Evolutionary conservation across 1,284 basidiomycete genomes (phyloP).

Genomic region (Ceraceosorus guamensis): DNA sequence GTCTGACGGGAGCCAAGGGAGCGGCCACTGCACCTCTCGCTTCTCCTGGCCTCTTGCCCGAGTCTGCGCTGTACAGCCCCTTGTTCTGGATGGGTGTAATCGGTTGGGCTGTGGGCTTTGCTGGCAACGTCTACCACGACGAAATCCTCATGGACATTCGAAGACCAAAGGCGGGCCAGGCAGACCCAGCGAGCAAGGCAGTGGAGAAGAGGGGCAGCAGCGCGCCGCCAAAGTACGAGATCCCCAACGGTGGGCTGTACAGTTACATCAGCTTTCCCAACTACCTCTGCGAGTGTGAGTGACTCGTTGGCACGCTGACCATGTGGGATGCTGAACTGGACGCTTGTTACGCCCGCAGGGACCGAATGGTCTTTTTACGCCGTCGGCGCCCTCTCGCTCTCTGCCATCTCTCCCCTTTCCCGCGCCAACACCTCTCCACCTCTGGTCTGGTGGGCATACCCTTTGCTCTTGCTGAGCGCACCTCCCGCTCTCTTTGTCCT

Average conservation of each 20-base stretch:
- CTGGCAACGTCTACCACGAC: constrained; percentile 77
- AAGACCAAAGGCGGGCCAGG: too few relatives aligned
- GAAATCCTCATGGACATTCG: constrained; percentile 73
- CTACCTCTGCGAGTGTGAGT: constrained; percentile 72
- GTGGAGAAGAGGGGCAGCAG: constrained; percentile 24
- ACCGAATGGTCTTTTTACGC: constrained; percentile 45
- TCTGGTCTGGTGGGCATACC: too few relatives aligned
- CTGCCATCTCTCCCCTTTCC: constrained; percentile 21
- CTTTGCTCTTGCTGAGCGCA: constrained; percentile 15
- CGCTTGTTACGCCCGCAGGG: constrained; percentile 22
- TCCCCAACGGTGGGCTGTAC: constrained; percentile 76
- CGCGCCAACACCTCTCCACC: constrained; percentile 1
- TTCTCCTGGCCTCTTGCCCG: constrained; percentile 9
- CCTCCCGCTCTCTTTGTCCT: constrained; percentile 57
- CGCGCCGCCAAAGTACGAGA: constrained; percentile 60
- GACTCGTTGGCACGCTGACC: neutral
- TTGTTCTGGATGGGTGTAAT: constrained; percentile 60
- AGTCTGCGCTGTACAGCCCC: constrained; percentile 12
- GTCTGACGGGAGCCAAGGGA: neutral
- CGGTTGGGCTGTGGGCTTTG: constrained; percentile 65
- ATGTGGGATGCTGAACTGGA: neutral
- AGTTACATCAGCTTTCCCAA: constrained; percentile 78
- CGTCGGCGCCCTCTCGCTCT: constrained; percentile 27
- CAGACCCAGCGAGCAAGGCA: constrained; percentile 13
- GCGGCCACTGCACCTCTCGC: constrained; percentile 2